Conservation (phyloP, 148 eudicot species). For the Polygonum aviculare region DNA sequence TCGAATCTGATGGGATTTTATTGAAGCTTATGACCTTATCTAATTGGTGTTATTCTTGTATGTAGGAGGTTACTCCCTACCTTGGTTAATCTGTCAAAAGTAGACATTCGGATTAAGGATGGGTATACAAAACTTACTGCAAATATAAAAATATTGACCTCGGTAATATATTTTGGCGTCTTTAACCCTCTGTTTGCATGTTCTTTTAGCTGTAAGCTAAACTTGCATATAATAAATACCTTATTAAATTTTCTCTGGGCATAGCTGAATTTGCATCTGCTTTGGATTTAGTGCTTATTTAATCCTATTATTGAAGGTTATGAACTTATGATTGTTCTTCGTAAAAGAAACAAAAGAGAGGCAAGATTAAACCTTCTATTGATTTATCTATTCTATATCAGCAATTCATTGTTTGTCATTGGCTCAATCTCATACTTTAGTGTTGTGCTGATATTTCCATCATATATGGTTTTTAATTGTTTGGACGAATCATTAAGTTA, state of each 20-base stretch:
- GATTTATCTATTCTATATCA: neutral
- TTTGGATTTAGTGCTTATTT: neutral
- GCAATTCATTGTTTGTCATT: neutral
- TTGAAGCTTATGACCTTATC: neutral
- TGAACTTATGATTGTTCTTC: neutral
- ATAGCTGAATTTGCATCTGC: neutral
- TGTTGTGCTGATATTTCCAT: neutral
- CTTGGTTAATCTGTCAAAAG: conserved; percentile 57
- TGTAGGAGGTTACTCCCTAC: conserved; percentile 68
- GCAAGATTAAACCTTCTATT: neutral
- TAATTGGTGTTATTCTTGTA: conserved; percentile 13
- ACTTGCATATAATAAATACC: neutral
- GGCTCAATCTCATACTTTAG: neutral
- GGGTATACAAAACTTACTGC: conserved; percentile 58
- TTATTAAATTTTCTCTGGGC: neutral
- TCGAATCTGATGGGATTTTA: neutral
- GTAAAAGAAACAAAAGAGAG: neutral
- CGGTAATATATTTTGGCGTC: conserved; percentile 38
- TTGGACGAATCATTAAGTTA: neutral
- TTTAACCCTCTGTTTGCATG: neutral
- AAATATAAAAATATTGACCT: conserved; percentile 46
- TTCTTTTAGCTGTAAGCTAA: neutral
- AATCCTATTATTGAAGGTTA: neutral
- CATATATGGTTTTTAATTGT: neutral
- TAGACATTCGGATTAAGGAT: conserved; percentile 65